phyloP scores from a whole-genome alignment of 768 basidiomycete genomes.

The Suillus decipiens region DNA sequence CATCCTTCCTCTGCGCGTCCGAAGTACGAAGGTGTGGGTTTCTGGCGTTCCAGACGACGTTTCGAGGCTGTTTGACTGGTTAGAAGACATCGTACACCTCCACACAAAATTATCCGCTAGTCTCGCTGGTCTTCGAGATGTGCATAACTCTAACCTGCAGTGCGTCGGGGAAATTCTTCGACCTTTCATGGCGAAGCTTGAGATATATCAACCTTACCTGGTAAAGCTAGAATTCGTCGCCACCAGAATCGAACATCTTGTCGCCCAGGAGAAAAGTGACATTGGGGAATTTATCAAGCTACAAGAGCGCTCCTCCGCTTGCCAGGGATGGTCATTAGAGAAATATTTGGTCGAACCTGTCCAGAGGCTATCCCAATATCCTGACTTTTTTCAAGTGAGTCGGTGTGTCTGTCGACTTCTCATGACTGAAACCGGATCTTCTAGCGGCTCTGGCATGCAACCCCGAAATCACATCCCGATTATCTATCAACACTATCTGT shows the following conservation, averaged over 20 bases:
- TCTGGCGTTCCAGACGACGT: conserved; percentile 73
- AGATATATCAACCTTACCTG: conserved; percentile 88
- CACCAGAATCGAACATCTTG: conserved; percentile 50
- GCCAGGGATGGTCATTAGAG: conserved; percentile 65
- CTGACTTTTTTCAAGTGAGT: conserved; percentile 72
- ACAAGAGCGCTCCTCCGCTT: conserved; percentile 54
- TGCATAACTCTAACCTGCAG: conserved; percentile 46
- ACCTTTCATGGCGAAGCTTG: conserved; percentile 63
- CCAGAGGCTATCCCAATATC: conserved; percentile 69
- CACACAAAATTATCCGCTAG: conserved; percentile 64
- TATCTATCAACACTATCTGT: conserved; percentile 68
- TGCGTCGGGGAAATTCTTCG: conserved; percentile 61
- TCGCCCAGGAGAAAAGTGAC: conserved; percentile 55
- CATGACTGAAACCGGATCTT: conserved; percentile 12
- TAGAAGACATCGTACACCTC: conserved; percentile 82
- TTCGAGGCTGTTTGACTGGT: conserved; percentile 79
- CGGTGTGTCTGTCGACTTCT: not conserved
- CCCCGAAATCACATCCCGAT: conserved; percentile 70
- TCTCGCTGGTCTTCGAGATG: conserved; percentile 43
- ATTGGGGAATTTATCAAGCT: conserved; percentile 86
- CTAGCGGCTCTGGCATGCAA: conserved; percentile 70
- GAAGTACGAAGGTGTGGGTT: conserved; percentile 75
- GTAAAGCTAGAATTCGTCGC: conserved; percentile 67
- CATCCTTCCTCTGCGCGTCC: conserved; percentile 73
- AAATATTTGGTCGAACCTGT: conserved; percentile 76